phyloP scores from a whole-genome alignment of 2,329 filamentous ascomycete species.

The Fusarium brevicatenulatum region DNA sequence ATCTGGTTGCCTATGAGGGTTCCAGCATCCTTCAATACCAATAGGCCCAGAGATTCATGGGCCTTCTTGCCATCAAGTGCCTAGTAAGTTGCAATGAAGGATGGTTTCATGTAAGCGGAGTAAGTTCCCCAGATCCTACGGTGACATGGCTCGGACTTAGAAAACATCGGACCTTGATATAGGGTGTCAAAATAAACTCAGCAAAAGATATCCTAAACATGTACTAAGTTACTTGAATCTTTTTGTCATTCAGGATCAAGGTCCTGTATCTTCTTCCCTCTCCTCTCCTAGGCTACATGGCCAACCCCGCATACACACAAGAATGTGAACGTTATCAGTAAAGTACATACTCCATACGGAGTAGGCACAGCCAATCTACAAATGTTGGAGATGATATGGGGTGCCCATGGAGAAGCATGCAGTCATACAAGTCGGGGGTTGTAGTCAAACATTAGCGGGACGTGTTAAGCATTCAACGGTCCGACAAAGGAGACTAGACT shows the following conservation, averaged over 20 bases:
- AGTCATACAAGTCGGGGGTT: background rate
- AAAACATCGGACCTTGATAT: background rate
- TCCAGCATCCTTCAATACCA: background rate
- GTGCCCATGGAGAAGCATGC: background rate
- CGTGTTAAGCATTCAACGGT: conserved; percentile 1
- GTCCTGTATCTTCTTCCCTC: background rate
- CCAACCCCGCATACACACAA: background rate
- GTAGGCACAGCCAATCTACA: background rate
- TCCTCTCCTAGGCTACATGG: background rate
- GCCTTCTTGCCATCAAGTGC: background rate
- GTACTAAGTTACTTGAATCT: background rate
- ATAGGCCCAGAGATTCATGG: background rate
- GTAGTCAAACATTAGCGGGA: background rate
- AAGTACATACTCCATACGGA: no score
- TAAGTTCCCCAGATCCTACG: background rate
- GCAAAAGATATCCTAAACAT: background rate
- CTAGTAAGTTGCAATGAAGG: background rate
- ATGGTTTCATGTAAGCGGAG: background rate
- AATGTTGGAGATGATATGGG: conserved; percentile 3
- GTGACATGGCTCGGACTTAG: background rate
- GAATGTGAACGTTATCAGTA: background rate
- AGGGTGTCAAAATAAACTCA: background rate
- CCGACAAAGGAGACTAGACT: conserved; percentile 5
- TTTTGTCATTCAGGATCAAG: background rate
- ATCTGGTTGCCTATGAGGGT: background rate